These are phyloP conservation scores for Leccinellum rugosiceps DNA, from an alignment of 768 basidiomycete species.

Conservation along the genomic window DNA sequence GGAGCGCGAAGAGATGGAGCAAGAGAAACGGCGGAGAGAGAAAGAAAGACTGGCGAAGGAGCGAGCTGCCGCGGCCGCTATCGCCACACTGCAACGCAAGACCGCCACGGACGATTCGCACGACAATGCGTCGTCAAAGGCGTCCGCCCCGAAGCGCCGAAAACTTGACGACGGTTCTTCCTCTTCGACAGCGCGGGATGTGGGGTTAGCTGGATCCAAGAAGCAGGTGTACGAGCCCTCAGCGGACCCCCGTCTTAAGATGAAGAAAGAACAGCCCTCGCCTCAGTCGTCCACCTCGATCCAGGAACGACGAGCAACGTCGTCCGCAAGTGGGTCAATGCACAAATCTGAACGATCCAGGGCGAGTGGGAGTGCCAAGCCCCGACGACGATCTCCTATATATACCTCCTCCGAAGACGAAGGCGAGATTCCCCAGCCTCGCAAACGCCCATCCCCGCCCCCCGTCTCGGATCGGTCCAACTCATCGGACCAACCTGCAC, in stretches of 20 bases:
- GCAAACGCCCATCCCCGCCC: constrained; percentile 27
- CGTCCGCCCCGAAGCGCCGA: constrained; percentile 37
- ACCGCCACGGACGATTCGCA: constrained; percentile 29
- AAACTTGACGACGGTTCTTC: constrained; percentile 38
- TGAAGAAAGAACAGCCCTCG: constrained; percentile 38
- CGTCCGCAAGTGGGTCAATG: constrained; percentile 3
- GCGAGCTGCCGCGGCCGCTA: constrained; percentile 10
- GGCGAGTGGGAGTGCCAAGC: constrained; percentile 28
- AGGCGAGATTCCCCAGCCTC: constrained; percentile 36
- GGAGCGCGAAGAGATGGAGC: constrained; percentile 22
- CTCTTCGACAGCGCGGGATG: constrained; percentile 22
- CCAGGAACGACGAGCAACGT: constrained; percentile 11
- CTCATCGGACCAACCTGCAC: constrained; percentile 17
- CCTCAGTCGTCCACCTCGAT: constrained; percentile 10
- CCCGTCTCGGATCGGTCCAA: constrained; percentile 22
- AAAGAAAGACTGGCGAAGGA: constrained; percentile 25
- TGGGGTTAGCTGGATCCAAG: constrained; percentile 28
- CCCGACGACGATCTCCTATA: constrained; percentile 54
- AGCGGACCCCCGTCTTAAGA: constrained; percentile 28
- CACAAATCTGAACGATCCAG: constrained; percentile 23
- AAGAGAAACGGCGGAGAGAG: constrained; percentile 21
- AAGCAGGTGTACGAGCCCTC: constrained; percentile 34
- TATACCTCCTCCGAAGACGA: constrained; percentile 71
- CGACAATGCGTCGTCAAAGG: constrained; percentile 20
- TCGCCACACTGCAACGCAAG: constrained; percentile 39